A percentile compares a stretch with the other conserved stretches of the same genome.
Evolutionary conservation across 2,329 filamentous ascomycete species (phyloP).

Genomic region (Pseudodiploospora longispora): DNA sequence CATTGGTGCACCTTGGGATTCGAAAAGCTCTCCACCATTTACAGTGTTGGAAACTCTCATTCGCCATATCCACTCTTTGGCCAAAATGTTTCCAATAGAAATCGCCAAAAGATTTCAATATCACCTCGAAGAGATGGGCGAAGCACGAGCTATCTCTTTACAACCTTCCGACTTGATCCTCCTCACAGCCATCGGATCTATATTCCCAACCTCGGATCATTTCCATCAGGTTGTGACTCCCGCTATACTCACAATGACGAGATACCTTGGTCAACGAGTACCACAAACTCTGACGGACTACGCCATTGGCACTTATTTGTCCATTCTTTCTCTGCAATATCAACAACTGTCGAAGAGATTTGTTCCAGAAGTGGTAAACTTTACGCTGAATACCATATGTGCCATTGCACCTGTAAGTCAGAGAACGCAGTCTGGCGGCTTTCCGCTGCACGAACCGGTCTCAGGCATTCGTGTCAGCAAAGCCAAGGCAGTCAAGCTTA

Average conservation of each 20-base stretch:
- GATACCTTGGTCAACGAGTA: constrained; percentile 73
- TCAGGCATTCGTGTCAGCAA: constrained; percentile 41
- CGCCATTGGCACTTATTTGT: constrained; percentile 68
- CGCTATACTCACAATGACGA: constrained; percentile 73
- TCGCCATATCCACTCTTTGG: constrained; percentile 86
- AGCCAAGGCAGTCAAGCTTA: constrained; percentile 30
- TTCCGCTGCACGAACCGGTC: constrained; percentile 53
- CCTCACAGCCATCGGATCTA: constrained; percentile 73
- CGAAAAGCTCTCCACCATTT: constrained; percentile 47
- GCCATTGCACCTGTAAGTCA: constrained; percentile 52
- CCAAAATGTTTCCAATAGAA: constrained; percentile 73
- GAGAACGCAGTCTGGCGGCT: constrained; percentile 40
- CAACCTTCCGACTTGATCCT: constrained; percentile 67
- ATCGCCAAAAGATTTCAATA: constrained; percentile 70
- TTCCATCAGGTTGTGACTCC: constrained; percentile 95
- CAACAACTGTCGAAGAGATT: constrained; percentile 78
- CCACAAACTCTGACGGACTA: constrained; percentile 59
- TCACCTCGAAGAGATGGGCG: constrained; percentile 54
- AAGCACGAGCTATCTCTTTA: constrained; percentile 41
- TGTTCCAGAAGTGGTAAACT: constrained; percentile 81
- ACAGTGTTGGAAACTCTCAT: constrained; percentile 68
- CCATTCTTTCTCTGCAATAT: constrained; percentile 72
- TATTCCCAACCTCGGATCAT: constrained; percentile 94
- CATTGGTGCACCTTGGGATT: constrained; percentile 40
- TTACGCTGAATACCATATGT: constrained; percentile 64